Conservation (phyloP, 495 filamentous ascomycete species). For the Aspergillus incahuasiensis region DNA sequence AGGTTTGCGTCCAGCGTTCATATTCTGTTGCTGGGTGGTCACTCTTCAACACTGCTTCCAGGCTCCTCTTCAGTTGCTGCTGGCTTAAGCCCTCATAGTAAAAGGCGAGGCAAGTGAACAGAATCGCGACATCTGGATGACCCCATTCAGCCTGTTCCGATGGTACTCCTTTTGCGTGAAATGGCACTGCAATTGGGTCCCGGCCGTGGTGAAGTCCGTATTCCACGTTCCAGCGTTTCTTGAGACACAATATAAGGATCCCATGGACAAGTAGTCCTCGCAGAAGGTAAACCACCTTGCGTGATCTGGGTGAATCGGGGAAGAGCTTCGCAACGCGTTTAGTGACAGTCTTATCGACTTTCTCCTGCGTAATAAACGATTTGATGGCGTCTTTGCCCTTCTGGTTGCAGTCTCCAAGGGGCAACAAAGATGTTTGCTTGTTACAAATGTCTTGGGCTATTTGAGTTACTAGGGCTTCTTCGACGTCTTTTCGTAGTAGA, state of each 20-base stretch:
- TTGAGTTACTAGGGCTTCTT: conserved; percentile 6
- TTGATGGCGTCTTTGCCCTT: conserved; percentile 6
- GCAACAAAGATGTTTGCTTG: not conserved
- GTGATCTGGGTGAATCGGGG: not conserved
- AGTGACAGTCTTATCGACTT: not conserved
- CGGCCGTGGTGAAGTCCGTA: conserved; percentile 53
- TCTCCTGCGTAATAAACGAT: conserved; percentile 10
- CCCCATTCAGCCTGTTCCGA: conserved; percentile 64
- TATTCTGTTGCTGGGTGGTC: conserved; percentile 56
- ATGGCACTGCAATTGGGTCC: conserved; percentile 63
- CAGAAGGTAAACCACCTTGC: conserved; percentile 46
- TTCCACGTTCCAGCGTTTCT: conserved; percentile 68
- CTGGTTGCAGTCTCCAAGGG: conserved; percentile 17
- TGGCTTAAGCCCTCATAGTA: conserved; percentile 60
- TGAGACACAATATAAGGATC: conserved; percentile 51
- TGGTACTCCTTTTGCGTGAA: conserved; percentile 60
- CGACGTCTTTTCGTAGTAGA: conserved; percentile 19
- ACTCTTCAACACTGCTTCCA: conserved; percentile 47
- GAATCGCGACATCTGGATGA: conserved; percentile 65
- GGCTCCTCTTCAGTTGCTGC: conserved; percentile 43
- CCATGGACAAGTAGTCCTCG: conserved; percentile 56
- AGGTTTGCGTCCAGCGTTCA: conserved; percentile 43
- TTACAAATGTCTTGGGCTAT: conserved; percentile 15
- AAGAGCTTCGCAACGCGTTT: conserved; percentile 2
- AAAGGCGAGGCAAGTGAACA: conserved; percentile 62